Conservation (phyloP, 2,329 filamentous ascomycete genomes). For the Hypoxylon sp. region DNA sequence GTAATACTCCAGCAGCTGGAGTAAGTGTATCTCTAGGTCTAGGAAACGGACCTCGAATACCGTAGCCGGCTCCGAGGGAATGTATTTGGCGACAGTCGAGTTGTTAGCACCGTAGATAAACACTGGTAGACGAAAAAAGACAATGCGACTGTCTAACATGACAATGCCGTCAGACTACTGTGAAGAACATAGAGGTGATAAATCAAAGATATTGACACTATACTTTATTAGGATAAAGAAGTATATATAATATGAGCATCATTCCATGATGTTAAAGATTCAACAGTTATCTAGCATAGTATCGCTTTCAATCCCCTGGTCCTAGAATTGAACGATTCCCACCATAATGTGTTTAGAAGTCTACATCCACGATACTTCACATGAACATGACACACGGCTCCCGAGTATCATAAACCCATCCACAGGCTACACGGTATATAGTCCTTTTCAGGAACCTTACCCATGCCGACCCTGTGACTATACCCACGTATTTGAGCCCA, state of each 20-base stretch:
- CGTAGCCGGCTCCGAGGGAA: neutral
- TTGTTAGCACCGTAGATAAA: constrained; percentile 1
- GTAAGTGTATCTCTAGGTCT: neutral
- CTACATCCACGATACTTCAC: constrained; percentile 40
- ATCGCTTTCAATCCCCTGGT: neutral
- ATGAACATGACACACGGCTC: constrained; percentile 41
- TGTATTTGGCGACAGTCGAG: neutral
- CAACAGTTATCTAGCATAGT: neutral
- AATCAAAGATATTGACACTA: constrained; percentile 10
- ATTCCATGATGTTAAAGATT: neutral
- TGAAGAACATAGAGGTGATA: neutral
- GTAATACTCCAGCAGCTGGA: neutral
- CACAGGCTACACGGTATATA: constrained; percentile 43
- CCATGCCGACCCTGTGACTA: constrained; percentile 17
- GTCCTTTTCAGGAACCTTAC: constrained; percentile 40
- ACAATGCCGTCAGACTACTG: neutral
- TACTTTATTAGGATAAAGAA: constrained; percentile 8
- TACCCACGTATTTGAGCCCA: constrained; percentile 15
- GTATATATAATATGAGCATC: neutral
- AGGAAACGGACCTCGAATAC: neutral
- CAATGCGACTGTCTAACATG: constrained; percentile 6
- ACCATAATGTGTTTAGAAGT: constrained; percentile 39
- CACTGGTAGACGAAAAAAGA: neutral
- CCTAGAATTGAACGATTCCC: neutral
- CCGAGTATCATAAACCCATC: constrained; percentile 37